phyloP scores from a whole-genome alignment of 768 basidiomycete species.

The Pulveroboletus sp. region DNA sequence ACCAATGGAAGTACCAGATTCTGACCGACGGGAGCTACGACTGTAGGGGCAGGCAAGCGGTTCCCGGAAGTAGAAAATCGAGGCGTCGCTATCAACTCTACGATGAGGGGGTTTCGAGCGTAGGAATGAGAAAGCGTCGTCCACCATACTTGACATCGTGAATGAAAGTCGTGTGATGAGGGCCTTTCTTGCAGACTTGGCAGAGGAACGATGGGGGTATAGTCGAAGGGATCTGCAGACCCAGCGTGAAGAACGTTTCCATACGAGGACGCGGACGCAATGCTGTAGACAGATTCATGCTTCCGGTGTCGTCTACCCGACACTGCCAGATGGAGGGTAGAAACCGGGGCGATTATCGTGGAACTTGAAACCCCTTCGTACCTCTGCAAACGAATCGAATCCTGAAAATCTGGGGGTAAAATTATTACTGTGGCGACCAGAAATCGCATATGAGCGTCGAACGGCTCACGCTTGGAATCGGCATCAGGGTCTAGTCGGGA shows the following conservation, averaged over 20 bases:
- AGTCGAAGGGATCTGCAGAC: conserved; percentile 73
- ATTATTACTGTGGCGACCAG: conserved; percentile 32
- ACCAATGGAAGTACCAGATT: conserved; percentile 57
- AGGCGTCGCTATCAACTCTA: conserved; percentile 73
- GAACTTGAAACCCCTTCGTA: conserved; percentile 79
- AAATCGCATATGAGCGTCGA: conserved; percentile 13
- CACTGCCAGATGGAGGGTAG: conserved; percentile 50
- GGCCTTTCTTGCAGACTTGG: conserved; percentile 54
- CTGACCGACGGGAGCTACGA: conserved; percentile 58
- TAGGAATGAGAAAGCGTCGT: conserved; percentile 74
- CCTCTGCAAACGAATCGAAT: conserved; percentile 73
- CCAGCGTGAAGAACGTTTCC: conserved; percentile 66
- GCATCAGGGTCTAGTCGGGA: conserved; percentile 44
- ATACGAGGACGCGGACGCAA: conserved; percentile 79
- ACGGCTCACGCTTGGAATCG: conserved; percentile 33
- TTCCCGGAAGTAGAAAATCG: conserved; percentile 67
- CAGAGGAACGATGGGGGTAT: conserved; percentile 36
- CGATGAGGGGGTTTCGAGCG: conserved; percentile 36
- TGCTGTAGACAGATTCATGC: conserved; percentile 65
- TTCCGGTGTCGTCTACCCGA: conserved; percentile 40
- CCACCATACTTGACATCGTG: conserved; percentile 51
- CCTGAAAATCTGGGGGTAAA: conserved; percentile 69
- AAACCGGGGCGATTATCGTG: conserved; percentile 58
- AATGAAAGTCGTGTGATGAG: conserved; percentile 55
- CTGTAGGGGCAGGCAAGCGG: conserved; percentile 32